A percentile compares a stretch with the other conserved stretches of the same genome.
Evolutionary conservation across 164 flowering plant species (phyloP).

Genomic region (Umbilicus rupestris): DNA sequence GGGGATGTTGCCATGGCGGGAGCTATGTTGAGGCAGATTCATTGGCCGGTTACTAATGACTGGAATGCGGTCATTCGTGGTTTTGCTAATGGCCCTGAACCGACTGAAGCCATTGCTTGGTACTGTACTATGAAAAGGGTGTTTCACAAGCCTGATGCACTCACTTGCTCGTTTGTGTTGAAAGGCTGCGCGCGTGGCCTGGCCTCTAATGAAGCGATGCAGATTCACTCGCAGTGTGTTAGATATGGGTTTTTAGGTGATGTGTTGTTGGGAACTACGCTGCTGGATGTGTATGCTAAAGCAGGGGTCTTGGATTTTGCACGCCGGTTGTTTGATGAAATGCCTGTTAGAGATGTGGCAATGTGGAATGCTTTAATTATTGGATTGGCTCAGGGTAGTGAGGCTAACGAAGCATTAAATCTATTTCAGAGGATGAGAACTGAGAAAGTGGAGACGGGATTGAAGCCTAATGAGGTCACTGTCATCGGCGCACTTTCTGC

Average conservation of each 20-base stretch:
- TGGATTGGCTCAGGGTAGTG: conserved; percentile 74
- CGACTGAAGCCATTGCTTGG: conserved; percentile 35
- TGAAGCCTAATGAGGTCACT: conserved; percentile 57
- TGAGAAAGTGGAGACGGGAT: conserved; percentile 12
- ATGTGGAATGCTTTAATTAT: conserved; percentile 71
- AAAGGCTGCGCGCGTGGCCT: conserved; percentile 69
- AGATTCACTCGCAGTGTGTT: conserved; percentile 47
- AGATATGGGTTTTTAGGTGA: conserved; percentile 47
- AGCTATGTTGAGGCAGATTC: conserved; percentile 35
- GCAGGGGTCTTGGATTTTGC: conserved; percentile 44
- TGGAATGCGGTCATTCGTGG: conserved; percentile 85
- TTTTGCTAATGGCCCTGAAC: conserved; percentile 39
- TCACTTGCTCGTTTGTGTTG: conserved; percentile 72
- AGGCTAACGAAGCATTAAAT: conserved; percentile 45
- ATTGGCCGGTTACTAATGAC: conserved; percentile 51
- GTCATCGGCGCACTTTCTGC: conserved; percentile 74
- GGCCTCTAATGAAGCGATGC: conserved; percentile 39
- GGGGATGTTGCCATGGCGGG: conserved; percentile 47
- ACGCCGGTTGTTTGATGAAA: conserved; percentile 59
- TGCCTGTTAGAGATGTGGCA: conserved; percentile 50
- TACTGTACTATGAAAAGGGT: conserved; percentile 31
- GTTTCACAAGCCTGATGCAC: conserved; percentile 47
- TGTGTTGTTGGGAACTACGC: conserved; percentile 45
- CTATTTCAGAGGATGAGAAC: conserved; percentile 43
- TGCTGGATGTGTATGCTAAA: conserved; percentile 63